These are phyloP conservation scores for Colletotrichum chlorophyti DNA, from an alignment of 2,329 filamentous ascomycete genomes.

Conservation along the genomic window DNA sequence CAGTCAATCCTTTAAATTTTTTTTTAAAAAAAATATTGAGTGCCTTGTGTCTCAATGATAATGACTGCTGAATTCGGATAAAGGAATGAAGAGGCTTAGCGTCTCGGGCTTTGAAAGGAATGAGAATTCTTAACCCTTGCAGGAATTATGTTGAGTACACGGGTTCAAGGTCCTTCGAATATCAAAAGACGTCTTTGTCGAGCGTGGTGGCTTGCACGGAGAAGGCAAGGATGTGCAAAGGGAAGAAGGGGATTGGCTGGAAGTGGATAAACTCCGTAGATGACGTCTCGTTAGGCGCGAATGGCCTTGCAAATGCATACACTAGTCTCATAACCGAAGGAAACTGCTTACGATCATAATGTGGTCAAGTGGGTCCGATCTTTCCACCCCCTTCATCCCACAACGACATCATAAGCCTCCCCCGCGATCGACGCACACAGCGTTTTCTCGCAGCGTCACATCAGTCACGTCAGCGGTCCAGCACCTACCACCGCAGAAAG, in stretches of 20 bases:
- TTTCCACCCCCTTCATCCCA: background rate
- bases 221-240: background rate
- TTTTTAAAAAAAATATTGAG: too few relatives aligned
- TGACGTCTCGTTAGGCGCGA: background rate
- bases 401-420: background rate
- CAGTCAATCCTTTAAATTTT: slow-evolving; percentile 13
- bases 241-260: background rate
- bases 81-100: too few relatives aligned
- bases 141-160: too few relatives aligned
- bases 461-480: too few relatives aligned
- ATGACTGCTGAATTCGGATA: too few relatives aligned
- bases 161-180: background rate
- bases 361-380: slow-evolving; percentile 25
- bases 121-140: too few relatives aligned
- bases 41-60: too few relatives aligned
- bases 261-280: slow-evolving; percentile 4
- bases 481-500: too few relatives aligned
- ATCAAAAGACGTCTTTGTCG: background rate
- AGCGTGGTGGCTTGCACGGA: background rate
- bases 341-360: too few relatives aligned
- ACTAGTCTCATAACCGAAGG: background rate
- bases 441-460: too few relatives aligned
- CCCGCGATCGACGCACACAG: background rate
- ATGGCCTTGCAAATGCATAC: background rate
- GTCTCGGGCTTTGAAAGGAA: too few relatives aligned